Conservation (phyloP, 2,329 filamentous ascomycete genomes). For the Penicillium sp. region DNA sequence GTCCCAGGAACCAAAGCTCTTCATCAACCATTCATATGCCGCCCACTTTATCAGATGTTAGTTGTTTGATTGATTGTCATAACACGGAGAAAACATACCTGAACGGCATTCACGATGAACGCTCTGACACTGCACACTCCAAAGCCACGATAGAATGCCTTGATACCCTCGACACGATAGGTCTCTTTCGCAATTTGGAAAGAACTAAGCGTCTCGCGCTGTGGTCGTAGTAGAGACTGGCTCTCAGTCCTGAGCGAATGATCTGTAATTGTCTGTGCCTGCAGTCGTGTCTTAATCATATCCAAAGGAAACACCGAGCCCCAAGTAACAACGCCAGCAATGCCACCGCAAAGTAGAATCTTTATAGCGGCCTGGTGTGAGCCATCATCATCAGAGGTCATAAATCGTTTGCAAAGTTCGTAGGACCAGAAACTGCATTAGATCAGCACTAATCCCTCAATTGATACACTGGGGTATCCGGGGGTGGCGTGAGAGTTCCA, state of each 20-base stretch:
- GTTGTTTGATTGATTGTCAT: conserved; percentile 6
- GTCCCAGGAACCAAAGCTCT: conserved; percentile 28
- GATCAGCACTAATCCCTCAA: not conserved
- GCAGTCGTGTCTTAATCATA: conserved; percentile 88
- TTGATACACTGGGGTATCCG: conserved; percentile 12
- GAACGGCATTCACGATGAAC: conserved; percentile 89
- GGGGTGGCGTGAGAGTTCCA: conserved; percentile 25
- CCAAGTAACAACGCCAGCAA: conserved; percentile 88
- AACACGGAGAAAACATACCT: conserved; percentile 41
- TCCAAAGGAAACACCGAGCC: conserved; percentile 86
- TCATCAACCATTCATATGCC: conserved; percentile 86
- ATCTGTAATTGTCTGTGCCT: conserved; percentile 59
- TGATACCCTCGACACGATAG: conserved; percentile 62
- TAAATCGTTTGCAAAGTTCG: conserved; percentile 65
- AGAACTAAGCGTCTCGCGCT: conserved; percentile 48
- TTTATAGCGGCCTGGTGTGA: conserved; percentile 56
- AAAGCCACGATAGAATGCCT: conserved; percentile 70
- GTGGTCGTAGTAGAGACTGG: conserved; percentile 21
- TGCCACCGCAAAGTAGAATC: conserved; percentile 76
- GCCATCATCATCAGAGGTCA: conserved; percentile 48
- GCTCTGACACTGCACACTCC: conserved; percentile 80
- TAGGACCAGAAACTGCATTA: conserved; percentile 76
- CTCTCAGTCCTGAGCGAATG: conserved; percentile 19
- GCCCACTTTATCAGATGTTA: conserved; percentile 63
- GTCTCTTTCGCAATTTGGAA: conserved; percentile 63